Conservation (phyloP, 257 asterid species). For the Solanum ahanhuiri region DNA sequence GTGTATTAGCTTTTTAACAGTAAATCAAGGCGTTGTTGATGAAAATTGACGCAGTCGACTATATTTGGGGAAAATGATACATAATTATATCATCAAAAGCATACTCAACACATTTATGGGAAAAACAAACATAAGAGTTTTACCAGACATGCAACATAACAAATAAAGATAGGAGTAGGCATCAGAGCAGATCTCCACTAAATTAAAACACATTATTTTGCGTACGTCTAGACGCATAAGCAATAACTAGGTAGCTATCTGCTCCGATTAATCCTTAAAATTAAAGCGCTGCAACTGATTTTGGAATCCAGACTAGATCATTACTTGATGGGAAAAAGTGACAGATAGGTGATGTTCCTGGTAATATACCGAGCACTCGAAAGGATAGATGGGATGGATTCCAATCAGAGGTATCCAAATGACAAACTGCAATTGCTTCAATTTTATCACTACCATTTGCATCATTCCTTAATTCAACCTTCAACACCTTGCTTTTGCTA, state of each 20-base stretch:
- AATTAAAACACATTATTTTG: too few species aligned
- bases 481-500: slow-evolving; percentile 35
- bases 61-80: too few species aligned
- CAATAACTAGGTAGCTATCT: neutral
- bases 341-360: slow-evolving; percentile 56
- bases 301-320: slow-evolving; percentile 39
- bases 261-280: neutral
- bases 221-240: too few species aligned
- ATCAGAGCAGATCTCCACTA: neutral
- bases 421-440: slow-evolving; percentile 72
- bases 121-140: too few species aligned
- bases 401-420: slow-evolving; percentile 79
- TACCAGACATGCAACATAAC: too few species aligned
- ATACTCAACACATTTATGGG: too few species aligned
- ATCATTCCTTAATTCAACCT: slow-evolving; percentile 30
- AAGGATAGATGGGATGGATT: slow-evolving; percentile 45
- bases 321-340: slow-evolving; percentile 64
- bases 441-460: slow-evolving; percentile 24
- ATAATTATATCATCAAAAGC: too few species aligned
- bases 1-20: too few species aligned
- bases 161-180: neutral
- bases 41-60: too few species aligned
- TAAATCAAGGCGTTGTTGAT: too few species aligned
- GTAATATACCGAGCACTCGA: slow-evolving; percentile 40
- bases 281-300: neutral